Evolutionary conservation across 2,329 filamentous ascomycete genomes (phyloP).

Genomic region (Pseudogymnoascus sp.): DNA sequence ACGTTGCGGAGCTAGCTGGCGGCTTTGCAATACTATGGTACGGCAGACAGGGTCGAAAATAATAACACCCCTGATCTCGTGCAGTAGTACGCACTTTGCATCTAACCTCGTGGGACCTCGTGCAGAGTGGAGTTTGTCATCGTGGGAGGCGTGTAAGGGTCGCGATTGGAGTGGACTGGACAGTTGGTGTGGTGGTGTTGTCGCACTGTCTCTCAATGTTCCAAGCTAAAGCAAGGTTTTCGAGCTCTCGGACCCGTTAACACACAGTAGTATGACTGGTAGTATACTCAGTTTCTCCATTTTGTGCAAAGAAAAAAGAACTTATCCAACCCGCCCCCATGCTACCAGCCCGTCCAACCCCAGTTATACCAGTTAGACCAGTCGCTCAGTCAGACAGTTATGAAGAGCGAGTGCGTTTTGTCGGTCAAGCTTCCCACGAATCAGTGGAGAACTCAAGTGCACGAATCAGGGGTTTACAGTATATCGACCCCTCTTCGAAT

Average conservation of each 20-base stretch:
- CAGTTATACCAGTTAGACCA: neutral
- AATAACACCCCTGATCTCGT: constrained; percentile 1
- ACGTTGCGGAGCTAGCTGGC: neutral
- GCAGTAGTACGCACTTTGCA: neutral
- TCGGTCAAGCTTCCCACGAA: constrained; percentile 4
- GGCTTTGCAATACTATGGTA: neutral
- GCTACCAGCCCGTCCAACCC: neutral
- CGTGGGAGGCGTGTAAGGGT: neutral
- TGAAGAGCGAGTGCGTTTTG: neutral
- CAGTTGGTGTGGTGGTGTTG: neutral
- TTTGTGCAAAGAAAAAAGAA: neutral
- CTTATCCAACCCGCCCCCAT: neutral
- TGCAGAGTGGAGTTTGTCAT: constrained; percentile 1
- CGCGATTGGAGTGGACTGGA: neutral
- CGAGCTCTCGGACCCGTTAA: neutral
- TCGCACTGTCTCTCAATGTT: neutral
- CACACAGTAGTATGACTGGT: neutral
- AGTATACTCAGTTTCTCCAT: neutral
- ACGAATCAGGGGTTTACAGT: neutral
- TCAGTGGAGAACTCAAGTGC: neutral
- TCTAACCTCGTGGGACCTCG: constrained; percentile 1
- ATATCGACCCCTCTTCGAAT: neutral
- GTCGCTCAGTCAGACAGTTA: neutral
- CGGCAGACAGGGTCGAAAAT: neutral
- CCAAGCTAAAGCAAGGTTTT: constrained; percentile 2